Conservation (phyloP, 768 basidiomycete species). For the Leccinum aurantiacum region DNA sequence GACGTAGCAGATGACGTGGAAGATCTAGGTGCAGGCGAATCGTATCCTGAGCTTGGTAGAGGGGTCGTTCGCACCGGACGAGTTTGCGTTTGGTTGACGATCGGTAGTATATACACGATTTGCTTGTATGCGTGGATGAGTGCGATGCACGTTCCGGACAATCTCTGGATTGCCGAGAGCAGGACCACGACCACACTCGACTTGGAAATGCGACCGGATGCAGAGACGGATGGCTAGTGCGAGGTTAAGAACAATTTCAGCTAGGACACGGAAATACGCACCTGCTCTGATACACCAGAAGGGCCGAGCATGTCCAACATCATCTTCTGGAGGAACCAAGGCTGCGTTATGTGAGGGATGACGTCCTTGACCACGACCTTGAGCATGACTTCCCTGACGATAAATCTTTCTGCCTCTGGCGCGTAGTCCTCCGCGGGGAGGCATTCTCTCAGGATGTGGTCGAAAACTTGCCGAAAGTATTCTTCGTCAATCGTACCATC, state of each 20-base stretch:
- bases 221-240: constrained; percentile 22
- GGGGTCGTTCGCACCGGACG: not conserved
- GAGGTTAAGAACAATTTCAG: not conserved
- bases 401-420: constrained; percentile 69
- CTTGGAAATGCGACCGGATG: constrained; percentile 38
- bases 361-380: constrained; percentile 71
- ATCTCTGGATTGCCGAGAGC: constrained; percentile 69
- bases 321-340: constrained; percentile 84
- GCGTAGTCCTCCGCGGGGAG: constrained; percentile 79
- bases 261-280: not conserved
- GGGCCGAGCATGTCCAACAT: constrained; percentile 65
- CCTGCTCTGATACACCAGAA: constrained; percentile 29
- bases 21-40: constrained; percentile 20
- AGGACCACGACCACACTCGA: constrained; percentile 63
- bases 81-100: constrained; percentile 49
- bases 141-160: constrained; percentile 68
- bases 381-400: constrained; percentile 81
- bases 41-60: not conserved
- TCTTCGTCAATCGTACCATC: constrained; percentile 69
- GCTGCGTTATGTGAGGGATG: constrained; percentile 71
- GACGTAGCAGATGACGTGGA: constrained; percentile 28
- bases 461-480: constrained; percentile 78
- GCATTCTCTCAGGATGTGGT: constrained; percentile 69
- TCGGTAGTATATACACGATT: constrained; percentile 60
- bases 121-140: constrained; percentile 70